A percentile compares a stretch with the other conserved stretches of the same genome.
Conservation (phyloP, 108 stramenopile species). For the Thalassiosira profunda region DNA sequence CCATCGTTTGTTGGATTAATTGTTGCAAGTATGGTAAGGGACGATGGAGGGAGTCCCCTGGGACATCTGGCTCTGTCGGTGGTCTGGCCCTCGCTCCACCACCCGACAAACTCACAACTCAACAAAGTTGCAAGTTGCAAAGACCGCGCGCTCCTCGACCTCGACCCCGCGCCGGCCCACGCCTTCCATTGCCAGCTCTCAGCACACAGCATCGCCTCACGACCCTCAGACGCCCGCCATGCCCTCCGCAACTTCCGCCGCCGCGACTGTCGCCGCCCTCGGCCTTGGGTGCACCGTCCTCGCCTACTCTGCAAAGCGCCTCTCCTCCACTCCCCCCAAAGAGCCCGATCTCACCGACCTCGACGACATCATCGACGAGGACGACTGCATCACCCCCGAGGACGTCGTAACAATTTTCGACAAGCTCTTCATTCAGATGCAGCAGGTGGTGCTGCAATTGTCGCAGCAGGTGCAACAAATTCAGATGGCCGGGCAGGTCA, state of each 20-base stretch:
- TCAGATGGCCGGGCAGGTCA: conserved; percentile 85
- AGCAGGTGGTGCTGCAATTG: conserved; percentile 77
- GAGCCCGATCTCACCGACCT: conserved; percentile 43
- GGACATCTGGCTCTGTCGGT: too few species aligned
- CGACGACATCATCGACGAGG: conserved; percentile 59
- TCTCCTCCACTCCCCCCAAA: conserved; percentile 17
- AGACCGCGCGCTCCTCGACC: too few species aligned
- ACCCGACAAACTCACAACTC: too few species aligned
- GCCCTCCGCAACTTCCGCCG: conserved; percentile 17
- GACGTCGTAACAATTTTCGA: conserved; percentile 85
- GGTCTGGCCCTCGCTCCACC: too few species aligned
- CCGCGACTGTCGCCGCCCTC: conserved; percentile 22
- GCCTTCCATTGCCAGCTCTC: background rate
- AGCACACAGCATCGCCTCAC: too few species aligned
- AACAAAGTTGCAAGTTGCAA: too few species aligned
- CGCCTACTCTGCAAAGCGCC: conserved; percentile 33
- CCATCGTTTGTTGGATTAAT: too few species aligned
- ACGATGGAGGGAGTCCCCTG: too few species aligned
- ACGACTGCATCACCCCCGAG: conserved; percentile 75
- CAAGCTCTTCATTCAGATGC: conserved; percentile 86
- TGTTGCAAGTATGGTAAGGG: too few species aligned
- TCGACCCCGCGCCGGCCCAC: background rate
- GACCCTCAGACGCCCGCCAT: background rate
- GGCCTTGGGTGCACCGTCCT: conserved; percentile 44
- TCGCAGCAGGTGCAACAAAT: conserved; percentile 88